A percentile compares a stretch with the other conserved stretches of the same genome.
phyloP scores from a whole-genome alignment of 192 early-diverging fungal genomes.

The Rhizoclosmatium sp. region DNA sequence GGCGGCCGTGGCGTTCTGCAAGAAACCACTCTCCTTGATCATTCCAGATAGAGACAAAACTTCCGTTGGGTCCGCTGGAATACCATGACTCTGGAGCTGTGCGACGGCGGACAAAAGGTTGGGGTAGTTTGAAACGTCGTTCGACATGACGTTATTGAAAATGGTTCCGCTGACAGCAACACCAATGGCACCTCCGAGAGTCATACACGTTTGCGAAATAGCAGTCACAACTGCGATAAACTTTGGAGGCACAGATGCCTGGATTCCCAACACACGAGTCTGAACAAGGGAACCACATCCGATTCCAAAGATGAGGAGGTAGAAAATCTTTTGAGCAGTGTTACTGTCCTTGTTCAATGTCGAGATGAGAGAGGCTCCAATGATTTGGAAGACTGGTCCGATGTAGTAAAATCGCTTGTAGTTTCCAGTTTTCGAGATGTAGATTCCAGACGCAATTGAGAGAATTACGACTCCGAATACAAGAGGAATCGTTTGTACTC shows the following conservation, averaged over 20 bases:
- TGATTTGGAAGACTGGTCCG: slow-evolving; percentile 66
- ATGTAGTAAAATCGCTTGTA: slow-evolving; percentile 71
- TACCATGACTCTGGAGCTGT: neutral
- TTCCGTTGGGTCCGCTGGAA: slow-evolving; percentile 13
- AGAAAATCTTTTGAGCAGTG: slow-evolving; percentile 62
- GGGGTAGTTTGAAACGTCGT: slow-evolving; percentile 45
- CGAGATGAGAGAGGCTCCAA: slow-evolving; percentile 72
- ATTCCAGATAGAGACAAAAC: slow-evolving; percentile 7
- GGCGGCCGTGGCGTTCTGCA: slow-evolving; percentile 2
- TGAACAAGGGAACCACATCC: slow-evolving; percentile 81
- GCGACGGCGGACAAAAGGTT: neutral
- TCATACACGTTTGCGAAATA: slow-evolving; percentile 70
- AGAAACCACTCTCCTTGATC: neutral
- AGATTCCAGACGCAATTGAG: slow-evolving; percentile 40
- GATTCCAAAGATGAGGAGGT: slow-evolving; percentile 73
- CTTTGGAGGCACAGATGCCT: slow-evolving; percentile 68
- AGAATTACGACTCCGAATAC: slow-evolving; percentile 75
- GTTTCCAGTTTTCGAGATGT: neutral
- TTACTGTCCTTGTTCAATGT: slow-evolving; percentile 62
- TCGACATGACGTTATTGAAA: slow-evolving; percentile 64
- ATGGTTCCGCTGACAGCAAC: slow-evolving; percentile 70
- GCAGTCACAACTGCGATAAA: slow-evolving; percentile 73
- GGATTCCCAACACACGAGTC: slow-evolving; percentile 76
- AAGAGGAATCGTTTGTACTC: slow-evolving; percentile 78
- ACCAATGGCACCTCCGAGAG: slow-evolving; percentile 69